Conservation (phyloP, 768 basidiomycete species). For the Kwoniella bestiolae region DNA sequence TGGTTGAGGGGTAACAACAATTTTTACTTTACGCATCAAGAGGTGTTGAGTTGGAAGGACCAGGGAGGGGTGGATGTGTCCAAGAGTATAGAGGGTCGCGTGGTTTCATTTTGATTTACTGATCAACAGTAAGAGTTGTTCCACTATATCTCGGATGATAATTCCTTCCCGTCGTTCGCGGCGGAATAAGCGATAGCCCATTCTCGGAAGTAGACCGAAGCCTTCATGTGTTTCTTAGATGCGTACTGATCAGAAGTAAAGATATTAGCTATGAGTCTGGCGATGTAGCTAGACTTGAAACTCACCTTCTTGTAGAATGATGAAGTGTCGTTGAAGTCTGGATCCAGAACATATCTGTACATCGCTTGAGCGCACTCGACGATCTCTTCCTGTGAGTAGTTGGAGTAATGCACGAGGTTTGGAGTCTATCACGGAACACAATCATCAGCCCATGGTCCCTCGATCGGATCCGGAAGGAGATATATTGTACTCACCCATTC, state of each 20-base stretch:
- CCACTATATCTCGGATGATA: constrained; percentile 12
- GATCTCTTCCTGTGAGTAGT: constrained; percentile 77
- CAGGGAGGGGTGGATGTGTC: not conserved
- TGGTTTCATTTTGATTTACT: not conserved
- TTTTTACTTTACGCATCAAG: constrained; percentile 4
- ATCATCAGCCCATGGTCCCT: constrained; percentile 13
- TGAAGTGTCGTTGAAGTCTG: constrained; percentile 64
- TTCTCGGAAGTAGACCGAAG: constrained; percentile 77
- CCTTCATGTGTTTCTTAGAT: constrained; percentile 76
- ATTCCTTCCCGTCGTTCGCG: constrained; percentile 22
- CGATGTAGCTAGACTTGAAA: not conserved
- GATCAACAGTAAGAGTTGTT: constrained; percentile 3
- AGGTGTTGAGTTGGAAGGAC: not conserved
- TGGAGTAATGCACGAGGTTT: constrained; percentile 84
- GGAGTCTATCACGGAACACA: constrained; percentile 64
- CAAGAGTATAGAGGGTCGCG: not conserved
- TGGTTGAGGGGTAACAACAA: not conserved
- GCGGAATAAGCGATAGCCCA: constrained; percentile 65
- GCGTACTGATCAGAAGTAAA: constrained; percentile 63
- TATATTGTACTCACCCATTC: constrained; percentile 75
- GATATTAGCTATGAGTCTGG: not conserved
- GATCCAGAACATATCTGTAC: constrained; percentile 77
- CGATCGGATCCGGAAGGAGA: not conserved
- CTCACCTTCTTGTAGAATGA: constrained; percentile 75
- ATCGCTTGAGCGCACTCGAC: constrained; percentile 81